Conservation (phyloP, 768 basidiomycete genomes). For the Candolleomyces eurysporus region DNA sequence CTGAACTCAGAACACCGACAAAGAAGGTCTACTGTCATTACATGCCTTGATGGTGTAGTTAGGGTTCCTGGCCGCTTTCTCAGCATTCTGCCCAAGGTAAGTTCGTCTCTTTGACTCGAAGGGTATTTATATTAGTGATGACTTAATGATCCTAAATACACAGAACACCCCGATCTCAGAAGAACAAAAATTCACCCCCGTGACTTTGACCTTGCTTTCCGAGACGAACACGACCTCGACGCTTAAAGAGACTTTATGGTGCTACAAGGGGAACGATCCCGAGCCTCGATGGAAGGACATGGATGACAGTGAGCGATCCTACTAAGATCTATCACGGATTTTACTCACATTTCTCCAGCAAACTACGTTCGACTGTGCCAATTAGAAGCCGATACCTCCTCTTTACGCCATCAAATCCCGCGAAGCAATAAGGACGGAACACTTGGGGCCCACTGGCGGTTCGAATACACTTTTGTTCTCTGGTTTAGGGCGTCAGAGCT, state of each 20-base stretch:
- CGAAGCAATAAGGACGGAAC: neutral
- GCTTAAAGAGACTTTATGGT: too few species aligned
- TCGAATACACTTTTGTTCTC: conserved; percentile 13
- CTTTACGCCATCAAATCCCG: neutral
- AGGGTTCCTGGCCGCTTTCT: neutral
- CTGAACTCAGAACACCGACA: conserved; percentile 7
- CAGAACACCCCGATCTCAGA: neutral
- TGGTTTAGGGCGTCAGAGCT: conserved; percentile 16
- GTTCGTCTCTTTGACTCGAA: neutral
- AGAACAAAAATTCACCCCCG: neutral
- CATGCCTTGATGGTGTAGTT: too few species aligned
- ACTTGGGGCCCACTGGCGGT: neutral
- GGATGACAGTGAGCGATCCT: neutral
- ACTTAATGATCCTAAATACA: too few species aligned
- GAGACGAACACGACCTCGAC: too few species aligned
- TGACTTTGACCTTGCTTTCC: too few species aligned
- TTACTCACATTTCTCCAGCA: neutral
- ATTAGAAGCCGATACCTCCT: neutral
- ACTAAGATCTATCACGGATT: neutral
- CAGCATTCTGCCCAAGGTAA: neutral
- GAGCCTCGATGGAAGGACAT: too few species aligned
- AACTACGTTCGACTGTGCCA: neutral
- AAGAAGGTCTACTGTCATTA: neutral
- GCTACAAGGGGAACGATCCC: too few species aligned
- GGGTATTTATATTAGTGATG: too few species aligned